Evolutionary conservation across 148 eudicot genomes (phyloP).

Genomic region (Hydrangea macrophylla): DNA sequence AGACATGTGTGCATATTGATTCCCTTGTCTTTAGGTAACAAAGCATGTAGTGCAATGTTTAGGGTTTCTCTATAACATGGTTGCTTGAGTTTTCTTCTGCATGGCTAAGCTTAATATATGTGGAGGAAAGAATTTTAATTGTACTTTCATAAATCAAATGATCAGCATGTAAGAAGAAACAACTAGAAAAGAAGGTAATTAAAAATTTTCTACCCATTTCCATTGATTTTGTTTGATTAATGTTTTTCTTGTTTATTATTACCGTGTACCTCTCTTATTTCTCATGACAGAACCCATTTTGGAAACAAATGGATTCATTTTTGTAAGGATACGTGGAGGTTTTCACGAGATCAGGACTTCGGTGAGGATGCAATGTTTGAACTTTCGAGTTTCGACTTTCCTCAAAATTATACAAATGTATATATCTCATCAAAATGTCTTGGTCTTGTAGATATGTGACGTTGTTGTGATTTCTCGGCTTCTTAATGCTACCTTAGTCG

Average conservation of each 20-base stretch:
- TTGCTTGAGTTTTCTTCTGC: too few species aligned
- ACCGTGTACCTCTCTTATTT: slow-evolving; percentile 31
- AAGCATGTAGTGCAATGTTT: too few species aligned
- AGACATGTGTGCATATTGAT: too few species aligned
- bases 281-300: slow-evolving; percentile 57
- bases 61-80: too few species aligned
- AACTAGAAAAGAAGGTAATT: too few species aligned
- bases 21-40: too few species aligned
- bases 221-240: not conserved
- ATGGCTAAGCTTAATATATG: too few species aligned
- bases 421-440: slow-evolving; percentile 6
- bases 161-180: not conserved
- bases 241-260: slow-evolving; percentile 17
- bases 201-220: not conserved
- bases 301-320: slow-evolving; percentile 62
- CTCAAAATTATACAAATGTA: not conserved
- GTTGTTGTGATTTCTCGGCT: slow-evolving; percentile 79
- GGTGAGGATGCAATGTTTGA: slow-evolving; percentile 41
- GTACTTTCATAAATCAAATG: not conserved
- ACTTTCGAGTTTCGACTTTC: not conserved
- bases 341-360: slow-evolving; percentile 87
- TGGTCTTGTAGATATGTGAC: slow-evolving; percentile 59
- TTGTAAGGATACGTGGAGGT: slow-evolving; percentile 85
- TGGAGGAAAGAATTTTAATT: too few species aligned
- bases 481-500: slow-evolving; percentile 87